These are phyloP conservation scores for Anaeromyces robustus DNA, from an alignment of 192 early-diverging fungal species.

Conservation along the genomic window DNA sequence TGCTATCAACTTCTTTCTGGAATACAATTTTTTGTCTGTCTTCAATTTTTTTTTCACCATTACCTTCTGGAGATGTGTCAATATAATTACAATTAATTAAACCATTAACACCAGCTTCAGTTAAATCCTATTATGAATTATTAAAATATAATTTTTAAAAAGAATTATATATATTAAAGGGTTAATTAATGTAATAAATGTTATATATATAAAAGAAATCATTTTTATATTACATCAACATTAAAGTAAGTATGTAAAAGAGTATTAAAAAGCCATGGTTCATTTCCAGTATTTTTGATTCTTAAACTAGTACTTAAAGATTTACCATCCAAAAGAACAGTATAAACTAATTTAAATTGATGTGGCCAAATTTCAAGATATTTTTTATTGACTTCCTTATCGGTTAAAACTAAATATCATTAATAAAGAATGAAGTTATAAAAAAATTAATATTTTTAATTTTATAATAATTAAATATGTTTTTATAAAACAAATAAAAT, in stretches of 20 bases:
- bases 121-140: not conserved
- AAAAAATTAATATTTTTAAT: too few species aligned
- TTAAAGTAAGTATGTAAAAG: slow-evolving; percentile 88
- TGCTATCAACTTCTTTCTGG: not conserved
- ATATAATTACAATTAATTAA: not conserved
- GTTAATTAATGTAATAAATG: too few species aligned
- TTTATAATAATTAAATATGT: too few species aligned
- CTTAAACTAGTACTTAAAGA: slow-evolving; percentile 55
- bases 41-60: not conserved
- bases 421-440: too few species aligned
- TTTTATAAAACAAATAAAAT: too few species aligned
- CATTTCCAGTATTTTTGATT: slow-evolving; percentile 58
- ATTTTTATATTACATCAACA: slow-evolving; percentile 13
- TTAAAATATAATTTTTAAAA: too few species aligned
- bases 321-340: slow-evolving; percentile 55
- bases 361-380: slow-evolving; percentile 45
- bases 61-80: not conserved
- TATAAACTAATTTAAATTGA: slow-evolving; percentile 62
- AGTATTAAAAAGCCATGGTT: slow-evolving; percentile 63
- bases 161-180: not conserved
- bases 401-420: slow-evolving; percentile 40
- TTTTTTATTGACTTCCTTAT: slow-evolving; percentile 31
- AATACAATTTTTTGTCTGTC: not conserved
- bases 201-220: not conserved
- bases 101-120: not conserved